Conservation (phyloP, 108 stramenopile genomes). For the Skeletonema menzelii region DNA sequence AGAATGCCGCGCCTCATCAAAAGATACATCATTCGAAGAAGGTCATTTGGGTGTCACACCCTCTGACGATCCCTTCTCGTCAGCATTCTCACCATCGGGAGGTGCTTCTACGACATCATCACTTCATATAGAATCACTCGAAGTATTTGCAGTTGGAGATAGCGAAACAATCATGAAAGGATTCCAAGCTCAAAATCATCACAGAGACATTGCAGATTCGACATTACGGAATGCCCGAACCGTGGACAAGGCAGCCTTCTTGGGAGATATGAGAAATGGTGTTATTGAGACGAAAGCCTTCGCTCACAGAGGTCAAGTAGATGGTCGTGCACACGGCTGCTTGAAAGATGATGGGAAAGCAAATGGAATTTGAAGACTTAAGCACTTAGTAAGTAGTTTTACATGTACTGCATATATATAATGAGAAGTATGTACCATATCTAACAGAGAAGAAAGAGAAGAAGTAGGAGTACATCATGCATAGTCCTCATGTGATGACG, state of each 20-base stretch:
- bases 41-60: constrained; percentile 50
- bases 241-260: constrained; percentile 80
- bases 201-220: constrained; percentile 65
- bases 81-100: constrained; percentile 16
- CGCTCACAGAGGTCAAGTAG: constrained; percentile 71
- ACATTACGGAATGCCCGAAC: constrained; percentile 69
- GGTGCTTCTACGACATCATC: constrained; percentile 13
- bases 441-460: too few relatives aligned
- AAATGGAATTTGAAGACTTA: too few relatives aligned
- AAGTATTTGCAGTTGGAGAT: constrained; percentile 85
- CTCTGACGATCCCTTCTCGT: constrained; percentile 11
- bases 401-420: too few relatives aligned
- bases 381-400: too few relatives aligned
- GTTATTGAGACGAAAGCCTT: constrained; percentile 78
- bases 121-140: constrained; percentile 67
- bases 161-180: constrained; percentile 59
- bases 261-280: constrained; percentile 81
- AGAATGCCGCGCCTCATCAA: constrained; percentile 52
- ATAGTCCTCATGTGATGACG: too few relatives aligned
- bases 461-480: too few relatives aligned
- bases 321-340: constrained; percentile 54
- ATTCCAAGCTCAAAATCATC: constrained; percentile 53
- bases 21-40: constrained; percentile 75
- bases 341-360: constrained; percentile 20
- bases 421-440: too few relatives aligned